Conservation (phyloP, 306 rosid genomes). For the Cucurbita ficifolia region DNA sequence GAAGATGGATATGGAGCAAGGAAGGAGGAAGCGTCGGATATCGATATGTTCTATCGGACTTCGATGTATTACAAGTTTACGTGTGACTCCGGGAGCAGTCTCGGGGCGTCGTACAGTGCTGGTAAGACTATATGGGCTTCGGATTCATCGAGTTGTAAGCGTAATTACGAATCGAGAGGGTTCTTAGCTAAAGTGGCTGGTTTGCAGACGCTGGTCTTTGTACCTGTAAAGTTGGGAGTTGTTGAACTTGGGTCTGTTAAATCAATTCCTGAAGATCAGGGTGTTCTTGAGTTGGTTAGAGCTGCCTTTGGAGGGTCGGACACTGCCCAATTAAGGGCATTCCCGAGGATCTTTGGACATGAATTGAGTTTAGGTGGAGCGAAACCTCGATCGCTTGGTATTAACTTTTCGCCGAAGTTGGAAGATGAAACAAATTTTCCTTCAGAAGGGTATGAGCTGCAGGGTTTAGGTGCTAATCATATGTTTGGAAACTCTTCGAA, state of each 20-base stretch:
- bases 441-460: conserved; percentile 51
- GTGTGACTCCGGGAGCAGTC: conserved; percentile 38
- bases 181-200: conserved; percentile 50
- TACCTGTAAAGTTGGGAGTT: conserved; percentile 63
- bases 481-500: conserved; percentile 47
- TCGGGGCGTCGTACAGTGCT: conserved; percentile 46
- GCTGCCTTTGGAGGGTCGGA: conserved; percentile 36
- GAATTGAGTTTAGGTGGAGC: conserved; percentile 63
- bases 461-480: conserved; percentile 34
- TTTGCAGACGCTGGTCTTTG: conserved; percentile 51
- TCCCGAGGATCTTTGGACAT: conserved; percentile 70
- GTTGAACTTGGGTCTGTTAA: conserved; percentile 60
- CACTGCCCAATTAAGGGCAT: conserved; percentile 39
- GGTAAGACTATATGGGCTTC: conserved; percentile 53
- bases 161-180: conserved; percentile 43
- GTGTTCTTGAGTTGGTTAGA: conserved; percentile 34
- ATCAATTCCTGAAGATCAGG: conserved; percentile 46
- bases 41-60: conserved; percentile 57
- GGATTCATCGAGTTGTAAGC: conserved; percentile 32
- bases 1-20: conserved; percentile 31
- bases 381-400: conserved; percentile 47
- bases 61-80: conserved; percentile 50
- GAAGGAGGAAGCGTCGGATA: conserved; percentile 36
- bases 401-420: conserved; percentile 64
- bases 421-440: conserved; percentile 58